These are phyloP conservation scores for Lentinula lateritia DNA, from an alignment of 768 basidiomycete genomes.

Conservation along the genomic window DNA sequence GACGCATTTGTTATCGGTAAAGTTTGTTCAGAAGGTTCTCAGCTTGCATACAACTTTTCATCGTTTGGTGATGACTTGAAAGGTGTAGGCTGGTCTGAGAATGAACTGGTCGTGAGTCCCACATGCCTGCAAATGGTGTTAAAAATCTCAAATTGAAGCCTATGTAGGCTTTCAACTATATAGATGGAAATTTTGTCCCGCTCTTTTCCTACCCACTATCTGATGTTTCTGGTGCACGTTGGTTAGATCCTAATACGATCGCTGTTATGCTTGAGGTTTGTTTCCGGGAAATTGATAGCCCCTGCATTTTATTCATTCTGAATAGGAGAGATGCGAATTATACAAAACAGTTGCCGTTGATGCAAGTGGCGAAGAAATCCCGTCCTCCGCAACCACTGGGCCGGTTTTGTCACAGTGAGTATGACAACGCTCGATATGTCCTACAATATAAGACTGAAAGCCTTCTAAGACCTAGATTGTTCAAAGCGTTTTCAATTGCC, in stretches of 20 bases:
- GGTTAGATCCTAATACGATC: slow-evolving; percentile 34
- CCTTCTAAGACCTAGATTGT: neutral
- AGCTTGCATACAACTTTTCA: slow-evolving; percentile 22
- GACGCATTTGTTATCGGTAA: slow-evolving; percentile 28
- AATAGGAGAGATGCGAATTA: slow-evolving; percentile 34
- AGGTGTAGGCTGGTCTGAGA: slow-evolving; percentile 44
- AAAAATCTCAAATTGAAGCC: neutral
- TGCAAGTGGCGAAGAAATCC: slow-evolving; percentile 25
- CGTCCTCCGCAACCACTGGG: neutral
- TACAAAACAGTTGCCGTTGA: slow-evolving; percentile 29
- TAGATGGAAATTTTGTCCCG: slow-evolving; percentile 19
- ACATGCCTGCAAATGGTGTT: neutral
- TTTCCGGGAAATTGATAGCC: neutral
- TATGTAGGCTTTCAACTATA: slow-evolving; percentile 34
- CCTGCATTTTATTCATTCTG: neutral
- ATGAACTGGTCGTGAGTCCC: slow-evolving; percentile 31
- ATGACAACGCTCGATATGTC: neutral
- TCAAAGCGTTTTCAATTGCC: neutral
- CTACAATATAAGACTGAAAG: neutral
- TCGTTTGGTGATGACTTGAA: slow-evolving; percentile 23
- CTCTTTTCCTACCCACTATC: slow-evolving; percentile 22
- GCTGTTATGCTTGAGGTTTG: slow-evolving; percentile 34
- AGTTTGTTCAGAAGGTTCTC: slow-evolving; percentile 19
- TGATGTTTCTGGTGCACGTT: slow-evolving; percentile 26
- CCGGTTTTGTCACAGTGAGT: neutral